phyloP scores from a whole-genome alignment of 192 early-diverging fungal genomes.

The Phycomyces nitens region DNA sequence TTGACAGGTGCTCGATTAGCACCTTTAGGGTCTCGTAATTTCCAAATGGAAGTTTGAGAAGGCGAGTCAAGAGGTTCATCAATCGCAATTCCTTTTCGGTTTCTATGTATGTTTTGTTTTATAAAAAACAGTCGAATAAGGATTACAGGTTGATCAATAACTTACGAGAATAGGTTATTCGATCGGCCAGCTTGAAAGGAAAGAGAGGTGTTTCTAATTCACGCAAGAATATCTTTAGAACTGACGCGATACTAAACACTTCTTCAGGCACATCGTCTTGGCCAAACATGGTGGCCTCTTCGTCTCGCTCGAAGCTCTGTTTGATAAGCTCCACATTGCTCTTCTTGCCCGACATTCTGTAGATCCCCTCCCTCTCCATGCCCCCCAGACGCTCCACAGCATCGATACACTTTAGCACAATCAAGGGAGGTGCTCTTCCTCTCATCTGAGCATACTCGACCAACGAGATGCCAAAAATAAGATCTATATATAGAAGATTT shows the following conservation, averaged over 20 bases:
- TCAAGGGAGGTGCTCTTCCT: constrained; percentile 23
- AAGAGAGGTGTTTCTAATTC: constrained; percentile 62
- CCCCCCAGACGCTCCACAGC: constrained; percentile 32
- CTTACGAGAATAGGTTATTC: constrained; percentile 48
- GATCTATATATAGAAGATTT: constrained; percentile 18
- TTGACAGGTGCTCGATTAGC: constrained; percentile 52
- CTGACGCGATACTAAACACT: constrained; percentile 51
- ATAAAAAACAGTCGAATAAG: not conserved
- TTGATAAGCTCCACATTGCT: constrained; percentile 31
- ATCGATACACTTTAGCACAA: constrained; percentile 33
- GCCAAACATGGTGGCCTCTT: constrained; percentile 22
- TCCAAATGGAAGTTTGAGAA: constrained; percentile 43
- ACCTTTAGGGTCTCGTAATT: constrained; percentile 56
- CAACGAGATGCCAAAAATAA: constrained; percentile 36
- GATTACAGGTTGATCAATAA: not conserved
- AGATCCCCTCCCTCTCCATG: constrained; percentile 37
- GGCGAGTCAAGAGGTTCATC: constrained; percentile 36
- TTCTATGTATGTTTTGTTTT: constrained; percentile 14
- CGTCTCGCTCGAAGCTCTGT: constrained; percentile 33
- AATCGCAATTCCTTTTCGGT: constrained; percentile 42
- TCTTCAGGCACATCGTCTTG: constrained; percentile 44
- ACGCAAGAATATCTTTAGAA: constrained; percentile 65
- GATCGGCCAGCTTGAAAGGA: constrained; percentile 47
- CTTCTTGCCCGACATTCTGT: constrained; percentile 34
- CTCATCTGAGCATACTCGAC: constrained; percentile 29